Conservation (phyloP, 371 early-diverging fungal genomes). For the Zychaea mexicana region DNA sequence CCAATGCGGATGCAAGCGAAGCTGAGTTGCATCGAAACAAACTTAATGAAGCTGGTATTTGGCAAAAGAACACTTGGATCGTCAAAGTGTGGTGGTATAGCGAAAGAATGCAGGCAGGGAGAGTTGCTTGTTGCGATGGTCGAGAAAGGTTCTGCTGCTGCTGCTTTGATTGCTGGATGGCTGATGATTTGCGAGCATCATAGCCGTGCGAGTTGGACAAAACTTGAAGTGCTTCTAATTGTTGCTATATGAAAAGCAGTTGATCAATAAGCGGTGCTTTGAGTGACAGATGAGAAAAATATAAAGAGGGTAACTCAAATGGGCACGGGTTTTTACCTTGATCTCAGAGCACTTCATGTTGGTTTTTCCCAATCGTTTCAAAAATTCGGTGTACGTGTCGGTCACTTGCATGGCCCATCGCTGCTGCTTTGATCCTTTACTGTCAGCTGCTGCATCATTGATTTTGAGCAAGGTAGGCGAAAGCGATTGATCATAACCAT, state of each 20-base stretch:
- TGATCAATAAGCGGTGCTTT: background rate
- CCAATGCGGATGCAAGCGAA: background rate
- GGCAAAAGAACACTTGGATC: conserved; percentile 21
- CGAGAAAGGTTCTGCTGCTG: background rate
- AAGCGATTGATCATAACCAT: background rate
- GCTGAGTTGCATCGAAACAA: background rate
- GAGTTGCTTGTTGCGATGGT: background rate
- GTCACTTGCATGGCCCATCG: conserved; percentile 21
- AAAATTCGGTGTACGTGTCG: conserved; percentile 19
- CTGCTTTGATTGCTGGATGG: background rate
- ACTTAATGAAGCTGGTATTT: conserved; percentile 7
- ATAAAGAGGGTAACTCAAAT: background rate
- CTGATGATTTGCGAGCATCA: background rate
- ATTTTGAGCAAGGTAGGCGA: background rate
- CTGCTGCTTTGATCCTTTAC: conserved; percentile 3
- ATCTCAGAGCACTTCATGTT: conserved; percentile 7
- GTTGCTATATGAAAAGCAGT: background rate
- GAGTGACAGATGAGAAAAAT: background rate
- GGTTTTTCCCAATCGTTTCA: conserved; percentile 11
- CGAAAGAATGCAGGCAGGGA: conserved; percentile 16
- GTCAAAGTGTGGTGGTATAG: conserved; percentile 22
- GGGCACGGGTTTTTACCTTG: conserved; percentile 8
- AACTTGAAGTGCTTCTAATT: background rate
- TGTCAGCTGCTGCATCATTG: background rate
- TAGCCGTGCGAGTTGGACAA: background rate